phyloP scores from a whole-genome alignment of 2,329 filamentous ascomycete species.

The Pyrenophora tritici-repentis region DNA sequence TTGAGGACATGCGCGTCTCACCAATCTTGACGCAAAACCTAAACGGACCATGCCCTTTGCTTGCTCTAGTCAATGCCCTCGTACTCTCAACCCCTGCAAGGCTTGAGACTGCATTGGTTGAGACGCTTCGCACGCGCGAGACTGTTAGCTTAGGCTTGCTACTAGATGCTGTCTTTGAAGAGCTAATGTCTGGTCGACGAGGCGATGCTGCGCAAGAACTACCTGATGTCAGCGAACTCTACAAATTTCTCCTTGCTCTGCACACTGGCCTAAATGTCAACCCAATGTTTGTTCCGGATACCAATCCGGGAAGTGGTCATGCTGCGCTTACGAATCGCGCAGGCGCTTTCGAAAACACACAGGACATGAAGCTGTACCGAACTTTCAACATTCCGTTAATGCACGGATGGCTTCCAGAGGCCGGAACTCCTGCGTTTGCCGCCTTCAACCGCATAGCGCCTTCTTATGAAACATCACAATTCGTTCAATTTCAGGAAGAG shows the following conservation, averaged over 20 bases:
- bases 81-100: conserved; percentile 77
- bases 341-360: conserved; percentile 86
- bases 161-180: conserved; percentile 88
- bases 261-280: conserved; percentile 99
- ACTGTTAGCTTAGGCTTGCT: conserved; percentile 85
- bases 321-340: conserved; percentile 45
- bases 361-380: conserved; percentile 87
- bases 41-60: conserved; percentile 90
- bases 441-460: conserved; percentile 76
- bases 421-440: conserved; percentile 66
- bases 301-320: conserved; percentile 43
- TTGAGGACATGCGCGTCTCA: conserved; percentile 70
- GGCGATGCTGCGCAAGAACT: conserved; percentile 67
- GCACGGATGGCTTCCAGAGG: conserved; percentile 87
- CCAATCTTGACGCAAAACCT: conserved; percentile 91
- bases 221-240: conserved; percentile 86
- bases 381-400: conserved; percentile 88
- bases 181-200: conserved; percentile 79
- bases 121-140: conserved; percentile 77
- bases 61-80: conserved; percentile 91
- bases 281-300: conserved; percentile 74
- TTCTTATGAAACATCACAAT: conserved; percentile 91
- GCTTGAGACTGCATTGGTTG: conserved; percentile 71
- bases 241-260: conserved; percentile 82
- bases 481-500: conserved; percentile 84